These are phyloP conservation scores for Amphirosellinia nigrospora DNA, from an alignment of 495 filamentous ascomycete genomes.

Conservation along the genomic window DNA sequence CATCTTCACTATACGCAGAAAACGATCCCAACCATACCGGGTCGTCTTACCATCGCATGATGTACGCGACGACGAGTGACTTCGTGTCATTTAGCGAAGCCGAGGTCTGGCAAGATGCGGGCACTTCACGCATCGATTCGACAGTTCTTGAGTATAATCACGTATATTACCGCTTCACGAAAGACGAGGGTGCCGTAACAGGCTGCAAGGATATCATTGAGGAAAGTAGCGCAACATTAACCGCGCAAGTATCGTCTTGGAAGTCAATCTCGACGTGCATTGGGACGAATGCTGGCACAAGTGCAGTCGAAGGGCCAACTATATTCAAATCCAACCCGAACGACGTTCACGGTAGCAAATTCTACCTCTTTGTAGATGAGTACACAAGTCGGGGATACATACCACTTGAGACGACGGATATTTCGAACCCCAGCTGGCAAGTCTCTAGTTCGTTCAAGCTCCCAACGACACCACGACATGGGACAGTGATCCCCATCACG, in stretches of 20 bases:
- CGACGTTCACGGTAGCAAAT: conserved; percentile 33
- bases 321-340: conserved; percentile 30
- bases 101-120: conserved; percentile 34
- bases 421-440: conserved; percentile 29
- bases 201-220: conserved; percentile 35
- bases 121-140: conserved; percentile 33
- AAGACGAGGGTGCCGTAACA: conserved; percentile 30
- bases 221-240: conserved; percentile 25
- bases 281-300: conserved; percentile 30
- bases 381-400: conserved; percentile 30
- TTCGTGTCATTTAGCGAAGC: conserved; percentile 34
- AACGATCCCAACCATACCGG: conserved; percentile 24
- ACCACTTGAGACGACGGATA: conserved; percentile 34
- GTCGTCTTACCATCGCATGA: conserved; percentile 30
- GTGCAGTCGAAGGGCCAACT: conserved; percentile 30
- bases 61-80: conserved; percentile 31
- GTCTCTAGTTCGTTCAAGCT: conserved; percentile 25
- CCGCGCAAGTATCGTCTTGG: conserved; percentile 22
- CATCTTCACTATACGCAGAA: conserved; percentile 30
- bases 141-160: conserved; percentile 26
- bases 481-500: conserved; percentile 31
- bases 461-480: conserved; percentile 31
- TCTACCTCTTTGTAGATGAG: conserved; percentile 34
- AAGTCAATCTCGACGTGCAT: conserved; percentile 28
- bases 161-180: conserved; percentile 37